A percentile compares a stretch with the other conserved stretches of the same genome.
Conservation (phyloP, 202 grass and related monocot species). For the Zoysia matrella region DNA sequence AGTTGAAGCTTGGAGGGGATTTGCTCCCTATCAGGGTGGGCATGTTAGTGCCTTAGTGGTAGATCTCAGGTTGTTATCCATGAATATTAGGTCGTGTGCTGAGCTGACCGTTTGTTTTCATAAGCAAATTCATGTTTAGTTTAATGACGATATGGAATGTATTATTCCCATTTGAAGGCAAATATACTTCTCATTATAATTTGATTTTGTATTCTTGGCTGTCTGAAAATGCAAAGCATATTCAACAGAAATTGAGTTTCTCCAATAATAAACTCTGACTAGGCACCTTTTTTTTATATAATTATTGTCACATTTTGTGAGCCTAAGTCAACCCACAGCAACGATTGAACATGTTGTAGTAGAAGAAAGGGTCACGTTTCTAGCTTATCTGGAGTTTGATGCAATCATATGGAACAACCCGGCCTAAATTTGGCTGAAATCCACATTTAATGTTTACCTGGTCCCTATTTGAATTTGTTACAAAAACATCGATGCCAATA, state of each 20-base stretch:
- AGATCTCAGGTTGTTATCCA: not conserved
- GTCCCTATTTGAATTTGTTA: not conserved
- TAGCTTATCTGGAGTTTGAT: not conserved
- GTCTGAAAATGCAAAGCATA: not conserved
- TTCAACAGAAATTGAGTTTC: not conserved
- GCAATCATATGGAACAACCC: not conserved
- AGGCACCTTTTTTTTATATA: not conserved
- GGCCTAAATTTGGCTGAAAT: not conserved
- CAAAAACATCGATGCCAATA: constrained; percentile 1
- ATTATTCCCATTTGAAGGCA: not conserved
- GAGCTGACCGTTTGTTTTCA: constrained; percentile 7
- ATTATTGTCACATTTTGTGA: constrained; percentile 2
- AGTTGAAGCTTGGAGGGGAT: constrained; percentile 12
- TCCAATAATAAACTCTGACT: not conserved
- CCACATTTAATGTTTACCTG: not conserved
- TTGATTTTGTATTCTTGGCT: not conserved
- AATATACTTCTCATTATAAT: not conserved
- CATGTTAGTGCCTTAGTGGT: not conserved
- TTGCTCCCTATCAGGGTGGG: not conserved
- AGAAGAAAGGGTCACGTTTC: constrained; percentile 2
- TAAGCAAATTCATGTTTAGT: not conserved
- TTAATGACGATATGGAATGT: not conserved
- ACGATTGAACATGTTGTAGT: not conserved
- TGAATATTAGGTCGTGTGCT: not conserved
- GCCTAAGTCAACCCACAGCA: not conserved